These are phyloP conservation scores for Tolypocladium sp. DNA, from an alignment of 2,329 filamentous ascomycete genomes.

Conservation along the genomic window DNA sequence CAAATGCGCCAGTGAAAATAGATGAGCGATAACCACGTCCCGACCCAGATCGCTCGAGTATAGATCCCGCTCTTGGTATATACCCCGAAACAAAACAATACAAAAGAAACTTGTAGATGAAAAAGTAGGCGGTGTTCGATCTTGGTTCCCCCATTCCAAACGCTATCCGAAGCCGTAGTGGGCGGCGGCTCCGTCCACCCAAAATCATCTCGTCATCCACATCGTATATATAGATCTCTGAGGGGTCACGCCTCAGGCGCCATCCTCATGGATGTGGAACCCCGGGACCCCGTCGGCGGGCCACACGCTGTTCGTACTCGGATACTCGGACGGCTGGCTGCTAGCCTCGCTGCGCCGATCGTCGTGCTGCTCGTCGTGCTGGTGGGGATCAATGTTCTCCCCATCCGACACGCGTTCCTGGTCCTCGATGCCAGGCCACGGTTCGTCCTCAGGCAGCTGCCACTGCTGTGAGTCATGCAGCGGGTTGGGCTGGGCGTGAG, in stretches of 20 bases:
- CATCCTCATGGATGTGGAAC: constrained; percentile 33
- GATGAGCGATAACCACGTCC: not conserved
- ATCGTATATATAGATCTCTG: not conserved
- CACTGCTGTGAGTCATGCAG: constrained; percentile 16
- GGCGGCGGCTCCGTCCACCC: not conserved
- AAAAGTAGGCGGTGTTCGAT: not conserved
- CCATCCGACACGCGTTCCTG: constrained; percentile 33
- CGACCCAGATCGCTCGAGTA: not conserved
- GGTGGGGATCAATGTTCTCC: constrained; percentile 40
- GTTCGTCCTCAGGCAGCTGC: constrained; percentile 42
- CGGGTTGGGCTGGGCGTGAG: constrained; percentile 12
- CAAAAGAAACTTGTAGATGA: not conserved
- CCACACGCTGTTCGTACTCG: constrained; percentile 39
- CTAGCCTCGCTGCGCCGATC: constrained; percentile 29
- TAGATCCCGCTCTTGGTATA: not conserved
- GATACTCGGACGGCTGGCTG: constrained; percentile 47
- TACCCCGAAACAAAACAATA: not conserved
- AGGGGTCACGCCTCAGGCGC: constrained; percentile 1
- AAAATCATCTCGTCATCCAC: not conserved
- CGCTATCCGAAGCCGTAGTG: no score
- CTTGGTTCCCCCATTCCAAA: not conserved
- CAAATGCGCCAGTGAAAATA: not conserved
- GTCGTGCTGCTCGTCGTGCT: constrained; percentile 12
- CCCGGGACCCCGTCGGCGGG: constrained; percentile 16
- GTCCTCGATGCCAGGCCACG: constrained; percentile 49